These are phyloP conservation scores for Fusarium nelsonii DNA, from an alignment of 2,329 filamentous ascomycete species.

Conservation along the genomic window DNA sequence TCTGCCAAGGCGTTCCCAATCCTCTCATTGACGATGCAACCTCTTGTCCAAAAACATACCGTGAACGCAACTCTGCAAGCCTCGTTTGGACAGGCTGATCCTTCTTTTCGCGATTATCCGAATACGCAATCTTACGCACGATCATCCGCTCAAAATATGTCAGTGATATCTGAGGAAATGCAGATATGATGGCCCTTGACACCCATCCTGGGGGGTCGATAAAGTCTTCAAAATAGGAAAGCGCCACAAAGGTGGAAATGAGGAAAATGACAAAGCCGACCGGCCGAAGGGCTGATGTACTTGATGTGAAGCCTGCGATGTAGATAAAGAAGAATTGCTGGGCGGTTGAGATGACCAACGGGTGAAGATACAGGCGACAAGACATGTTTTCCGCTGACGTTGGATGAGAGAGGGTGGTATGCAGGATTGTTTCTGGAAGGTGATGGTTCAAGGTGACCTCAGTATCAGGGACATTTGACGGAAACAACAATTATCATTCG, in stretches of 20 bases:
- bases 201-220: conserved; percentile 42
- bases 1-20: conserved; percentile 38
- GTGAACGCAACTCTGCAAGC: conserved; percentile 8
- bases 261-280: conserved; percentile 37
- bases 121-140: conserved; percentile 37
- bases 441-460: background rate
- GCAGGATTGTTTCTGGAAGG: background rate
- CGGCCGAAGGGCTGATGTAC: conserved; percentile 30
- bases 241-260: conserved; percentile 35
- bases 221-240: conserved; percentile 30
- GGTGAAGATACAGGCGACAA: conserved; percentile 34
- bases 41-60: conserved; percentile 39
- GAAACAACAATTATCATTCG: too few species aligned
- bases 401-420: background rate
- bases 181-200: conserved; percentile 31
- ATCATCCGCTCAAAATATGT: conserved; percentile 44
- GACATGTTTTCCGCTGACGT: conserved; percentile 23
- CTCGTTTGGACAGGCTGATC: conserved; percentile 1
- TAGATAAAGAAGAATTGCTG: conserved; percentile 45
- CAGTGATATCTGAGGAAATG: conserved; percentile 39
- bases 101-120: conserved; percentile 13
- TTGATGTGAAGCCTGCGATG: conserved; percentile 38
- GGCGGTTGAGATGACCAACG: conserved; percentile 31
- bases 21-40: conserved; percentile 43
- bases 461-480: background rate